Evolutionary conservation across 2,329 filamentous ascomycete genomes (phyloP), one percentile per base, ranked within the genome.

Genomic region (Epichloe festucae): DNA sequence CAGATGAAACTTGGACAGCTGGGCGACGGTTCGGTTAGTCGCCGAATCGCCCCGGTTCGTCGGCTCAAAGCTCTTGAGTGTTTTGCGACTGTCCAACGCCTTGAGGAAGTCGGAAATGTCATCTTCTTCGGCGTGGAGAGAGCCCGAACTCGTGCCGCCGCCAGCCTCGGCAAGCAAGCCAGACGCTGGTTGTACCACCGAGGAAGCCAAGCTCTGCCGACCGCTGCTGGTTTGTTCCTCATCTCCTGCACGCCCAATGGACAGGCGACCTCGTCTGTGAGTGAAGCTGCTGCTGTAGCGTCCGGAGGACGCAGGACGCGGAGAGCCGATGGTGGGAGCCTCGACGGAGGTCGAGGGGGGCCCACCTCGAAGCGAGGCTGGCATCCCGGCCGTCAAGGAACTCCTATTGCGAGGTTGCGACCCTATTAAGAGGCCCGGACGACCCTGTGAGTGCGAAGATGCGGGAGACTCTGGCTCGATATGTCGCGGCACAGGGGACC

Each of bases 271-370:
- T 51, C 87, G 81, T 45, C 93, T 81, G 64, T 95, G 89, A 6
- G 85, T 87, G 62, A 98, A 98, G 62, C 90, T 95, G 67, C 91
- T 97, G 66, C 89, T 95, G 64, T 94, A 97, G 46, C 87, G 82
- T 54, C 82, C 84, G n/a, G 87, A 82, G 0, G 85, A 81, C 8
- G 81, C 76, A 5, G 88, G 87, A 55, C 85, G 86, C 2, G 91
- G 89, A 7, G 89, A 95, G 51, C 85, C 81, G 5, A 84, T 82
- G 51, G 79, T 72, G 7, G 88, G 82, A 38, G 80, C 81, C 10
- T 85, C 76, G 53, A 81, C 73, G 0, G 77, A 81, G 51, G 79
- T 76, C 14, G 77, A 71, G 6, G 80, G 69, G 4, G 85, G 82
- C 0, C 76, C 82, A 8, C 83, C 81, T 50, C 86, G 76, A 7